Percentiles rank a stretch among this genome's conserved stretches.
These are phyloP conservation scores for Paracoccidioides lutzii DNA, from an alignment of 2,329 filamentous ascomycete genomes.

Conservation along the genomic window DNA sequence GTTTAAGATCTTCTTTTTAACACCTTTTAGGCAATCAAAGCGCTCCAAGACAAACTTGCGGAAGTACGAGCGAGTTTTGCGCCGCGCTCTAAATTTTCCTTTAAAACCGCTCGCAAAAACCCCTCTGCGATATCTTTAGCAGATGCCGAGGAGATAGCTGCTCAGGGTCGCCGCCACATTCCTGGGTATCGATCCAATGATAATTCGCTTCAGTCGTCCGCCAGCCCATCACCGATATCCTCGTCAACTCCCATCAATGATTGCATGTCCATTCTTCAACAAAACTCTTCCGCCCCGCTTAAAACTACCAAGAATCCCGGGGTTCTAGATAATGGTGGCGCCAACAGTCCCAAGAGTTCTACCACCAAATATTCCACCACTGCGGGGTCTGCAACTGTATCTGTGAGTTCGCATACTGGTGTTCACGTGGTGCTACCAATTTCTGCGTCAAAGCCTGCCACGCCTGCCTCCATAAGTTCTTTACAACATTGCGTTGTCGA, in stretches of 20 bases:
- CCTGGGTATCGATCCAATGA: conserved; percentile 31
- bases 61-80: conserved; percentile 53
- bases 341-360: not conserved
- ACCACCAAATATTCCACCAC: not conserved
- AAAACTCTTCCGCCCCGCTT: not conserved
- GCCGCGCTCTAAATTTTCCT: conserved; percentile 71
- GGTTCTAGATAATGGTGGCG: not conserved
- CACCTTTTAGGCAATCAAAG: conserved; percentile 55
- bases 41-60: conserved; percentile 64
- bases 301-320: not conserved
- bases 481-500: conserved; percentile 63
- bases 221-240: conserved; percentile 23
- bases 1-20: conserved; percentile 1
- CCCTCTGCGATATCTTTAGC: conserved; percentile 37
- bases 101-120: conserved; percentile 50
- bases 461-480: conserved; percentile 59
- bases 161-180: conserved; percentile 33
- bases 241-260: conserved; percentile 26
- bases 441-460: conserved; percentile 56
- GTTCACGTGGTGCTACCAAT: conserved; percentile 65
- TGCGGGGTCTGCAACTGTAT: conserved; percentile 39
- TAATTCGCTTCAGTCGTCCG: conserved; percentile 28
- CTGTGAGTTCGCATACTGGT: conserved; percentile 53
- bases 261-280: conserved; percentile 18
- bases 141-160: conserved; percentile 40